Base-by-base conservation (phyloP, 2,329 filamentous ascomycete genomes). In the Fusarium sp. region DNA sequence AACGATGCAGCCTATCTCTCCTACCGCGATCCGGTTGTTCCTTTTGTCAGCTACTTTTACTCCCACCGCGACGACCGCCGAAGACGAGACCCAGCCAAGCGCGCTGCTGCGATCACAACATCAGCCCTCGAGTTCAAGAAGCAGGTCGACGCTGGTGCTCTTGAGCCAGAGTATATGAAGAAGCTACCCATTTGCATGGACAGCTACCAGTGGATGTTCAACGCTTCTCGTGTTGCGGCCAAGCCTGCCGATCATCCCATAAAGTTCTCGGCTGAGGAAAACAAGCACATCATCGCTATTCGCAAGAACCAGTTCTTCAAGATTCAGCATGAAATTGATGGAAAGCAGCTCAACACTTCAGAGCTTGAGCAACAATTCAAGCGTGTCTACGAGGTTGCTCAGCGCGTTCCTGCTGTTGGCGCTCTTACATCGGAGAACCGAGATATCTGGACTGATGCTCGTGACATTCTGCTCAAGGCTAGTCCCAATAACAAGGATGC, bases 21-120 rank as follows among this genome's bases (percentile, higher is more conserved):
- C 70, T 98, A 98, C 84, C 92, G 95, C 71, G 96, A 98, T 80
- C 96, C 96, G 13, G 93, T 99, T 46, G 93, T 98, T 19, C 96
- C 96, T 65, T 99, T 98, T 79, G 96, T 99, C 76, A 97, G 94
- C 81, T 99, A 99, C 88, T 99, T 99, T 84, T 99, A 99, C 85
- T 98, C 94, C 57, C 95, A 98, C 84, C 90, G 94, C 72, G 96
- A 99, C 81, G 97, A 99, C 82, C 90, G 93, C 73, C 88, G 91
- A 77, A 89, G 95, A 71, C 90, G 94, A 67, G 89, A 98, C 80
- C 96, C 96, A 1, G 91, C 92, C 67, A 97, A 97, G 87, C 92
- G 96, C 69, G 96, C 96, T 5, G 96, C 96, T 6, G 94, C 95
- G 69, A 92, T 99, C 71, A 90, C 93, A 2, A 94, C 92, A 2